phyloP scores from a whole-genome alignment of 257 asterid genomes.

The Solanum chiquidenum region DNA sequence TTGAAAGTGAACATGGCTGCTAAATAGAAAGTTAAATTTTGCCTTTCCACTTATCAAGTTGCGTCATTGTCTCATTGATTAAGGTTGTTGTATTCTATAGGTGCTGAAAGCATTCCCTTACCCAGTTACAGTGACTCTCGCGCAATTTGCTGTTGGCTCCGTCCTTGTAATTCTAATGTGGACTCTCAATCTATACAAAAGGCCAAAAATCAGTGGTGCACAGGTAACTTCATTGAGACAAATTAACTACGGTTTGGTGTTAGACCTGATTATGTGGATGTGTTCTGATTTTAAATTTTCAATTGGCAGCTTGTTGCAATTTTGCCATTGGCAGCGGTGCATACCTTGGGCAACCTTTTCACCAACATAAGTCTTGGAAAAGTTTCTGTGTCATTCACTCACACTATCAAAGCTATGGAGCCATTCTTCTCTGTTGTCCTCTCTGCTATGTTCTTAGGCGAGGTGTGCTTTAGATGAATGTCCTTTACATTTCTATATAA shows the following conservation, averaged over 20 bases:
- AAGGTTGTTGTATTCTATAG: constrained; percentile 20
- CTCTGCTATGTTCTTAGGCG: constrained; percentile 79
- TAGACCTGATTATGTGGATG: neutral
- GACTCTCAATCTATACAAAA: constrained; percentile 68
- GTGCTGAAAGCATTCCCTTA: constrained; percentile 74
- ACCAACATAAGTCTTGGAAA: constrained; percentile 92
- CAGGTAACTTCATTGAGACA: constrained; percentile 40
- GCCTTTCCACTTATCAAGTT: neutral
- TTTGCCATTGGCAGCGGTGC: constrained; percentile 78
- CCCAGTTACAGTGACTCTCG: constrained; percentile 77
- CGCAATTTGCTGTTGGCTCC: constrained; percentile 80
- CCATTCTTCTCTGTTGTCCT: constrained; percentile 88
- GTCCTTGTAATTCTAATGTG: constrained; percentile 72
- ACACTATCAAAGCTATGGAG: constrained; percentile 91
- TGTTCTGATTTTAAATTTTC: neutral
- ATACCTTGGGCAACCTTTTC: constrained; percentile 82
- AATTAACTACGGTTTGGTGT: neutral
- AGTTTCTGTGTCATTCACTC: constrained; percentile 90
- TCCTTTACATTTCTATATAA: neutral
- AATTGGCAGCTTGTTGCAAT: constrained; percentile 65
- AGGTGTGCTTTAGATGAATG: constrained; percentile 25
- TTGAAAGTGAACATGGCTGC: neutral
- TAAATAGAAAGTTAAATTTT: neutral
- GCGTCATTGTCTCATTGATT: neutral
- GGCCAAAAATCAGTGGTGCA: constrained; percentile 77